Evolutionary conservation across 768 basidiomycete genomes (phyloP), one percentile per base, ranked within the genome.

Genomic region (Mrakia frigida): DNA sequence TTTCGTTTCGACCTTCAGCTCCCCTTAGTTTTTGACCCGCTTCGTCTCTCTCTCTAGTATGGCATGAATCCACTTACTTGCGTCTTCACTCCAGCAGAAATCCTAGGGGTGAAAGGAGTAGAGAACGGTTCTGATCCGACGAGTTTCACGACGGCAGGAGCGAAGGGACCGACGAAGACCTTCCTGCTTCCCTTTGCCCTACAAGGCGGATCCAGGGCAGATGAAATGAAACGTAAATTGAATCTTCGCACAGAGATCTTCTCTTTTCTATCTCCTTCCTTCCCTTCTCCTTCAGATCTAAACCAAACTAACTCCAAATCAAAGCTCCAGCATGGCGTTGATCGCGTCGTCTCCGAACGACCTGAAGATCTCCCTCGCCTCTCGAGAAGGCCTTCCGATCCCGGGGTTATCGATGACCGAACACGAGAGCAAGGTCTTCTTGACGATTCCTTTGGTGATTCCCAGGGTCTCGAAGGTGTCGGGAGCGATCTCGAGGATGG

Each of bases 331-430:
- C 70, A 59, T 37, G 6, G 31, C 53, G 52, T 33, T 33, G 52
- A 72, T 43, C 33, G 53, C 52, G 18, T 70, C 74, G 23, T 61
- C 35, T 9, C 37, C 71, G 0, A 67, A 77, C n/a, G 73, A 77
- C 3, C 79, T 84, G 18, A 80, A 81, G 33, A 90, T 75, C 70
- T 96, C 94, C 78, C 90, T 86, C 3, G 94, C 90, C 81, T 95
- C 93, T 61, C 93, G 85, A 10, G 92, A 91, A 0, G 92, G 93
- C 65, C 93, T 86, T 14, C 91, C 87, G 60, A 95, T 88, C 28
- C 87, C 86, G 3, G 91, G 88, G 50, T 87, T 87, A 60, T 94
- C 92, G 77, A 86, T 89, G 3, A 77, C 70, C 2, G 86, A 88
- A 0, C 88, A 87, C 80, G 90, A 88, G 78, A 91, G 90, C 71